A percentile compares a stretch with the other conserved stretches of the same genome.
phyloP scores from a whole-genome alignment of 768 basidiomycete species.

The Kwoniella dendrophila region DNA sequence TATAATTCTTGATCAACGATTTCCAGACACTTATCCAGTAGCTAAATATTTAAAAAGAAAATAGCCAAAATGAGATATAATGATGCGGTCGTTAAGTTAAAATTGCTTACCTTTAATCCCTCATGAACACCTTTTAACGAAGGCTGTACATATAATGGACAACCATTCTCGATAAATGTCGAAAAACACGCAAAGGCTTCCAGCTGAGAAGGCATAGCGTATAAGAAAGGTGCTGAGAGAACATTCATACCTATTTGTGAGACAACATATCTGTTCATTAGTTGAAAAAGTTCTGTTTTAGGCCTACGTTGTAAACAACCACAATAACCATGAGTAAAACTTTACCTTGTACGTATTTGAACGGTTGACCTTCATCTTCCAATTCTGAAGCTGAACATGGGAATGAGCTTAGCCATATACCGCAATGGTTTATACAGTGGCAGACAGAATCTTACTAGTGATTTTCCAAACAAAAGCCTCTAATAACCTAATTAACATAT shows the following conservation, averaged over 20 bases:
- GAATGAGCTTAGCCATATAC: neutral
- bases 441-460: conserved; percentile 52
- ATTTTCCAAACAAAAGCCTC: conserved; percentile 97
- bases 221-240: conserved; percentile 94
- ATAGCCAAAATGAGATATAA: neutral
- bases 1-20: conserved; percentile 88
- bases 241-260: conserved; percentile 78
- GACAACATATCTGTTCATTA: neutral
- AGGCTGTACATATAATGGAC: conserved; percentile 95
- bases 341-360: conserved; percentile 87
- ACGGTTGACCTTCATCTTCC: conserved; percentile 58
- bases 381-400: conserved; percentile 12
- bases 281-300: too few species aligned
- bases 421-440: neutral
- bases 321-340: neutral
- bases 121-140: conserved; percentile 94
- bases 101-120: conserved; percentile 75
- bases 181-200: conserved; percentile 97
- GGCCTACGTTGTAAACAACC: too few species aligned
- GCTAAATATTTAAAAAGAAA: conserved; percentile 59
- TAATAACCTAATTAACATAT: conserved; percentile 91
- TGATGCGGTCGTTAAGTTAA: neutral
- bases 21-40: conserved; percentile 87
- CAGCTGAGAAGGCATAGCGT: conserved; percentile 95
- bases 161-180: conserved; percentile 90